Base-by-base conservation (phyloP, 352 stramenopile genomes). In the Phytopythium helicoides region DNA sequence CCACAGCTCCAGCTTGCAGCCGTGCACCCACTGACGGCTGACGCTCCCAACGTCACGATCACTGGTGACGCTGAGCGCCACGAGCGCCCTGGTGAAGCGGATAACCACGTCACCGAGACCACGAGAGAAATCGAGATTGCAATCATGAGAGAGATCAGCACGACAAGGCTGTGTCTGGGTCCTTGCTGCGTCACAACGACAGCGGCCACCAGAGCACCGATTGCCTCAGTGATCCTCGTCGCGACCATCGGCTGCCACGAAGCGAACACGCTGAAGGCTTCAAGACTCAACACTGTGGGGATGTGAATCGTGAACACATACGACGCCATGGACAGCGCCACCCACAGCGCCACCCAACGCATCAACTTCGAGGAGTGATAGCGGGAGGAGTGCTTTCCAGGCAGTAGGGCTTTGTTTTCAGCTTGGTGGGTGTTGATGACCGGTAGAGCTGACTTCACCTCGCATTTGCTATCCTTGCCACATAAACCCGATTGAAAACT, bases 231-330 rank as follows among this genome's bases (percentile, higher is more conserved):
- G 14, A 41, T 19, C 9, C 31, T 26, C 0, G 28, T 7, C 8
- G 26, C 10, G 28, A 52, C 12, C 31, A 52, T 10, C 45, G 45
- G 11, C 15, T 28, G 28, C 31, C 45, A 52, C 21, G 28, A 21
- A 14, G 8, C 45, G 45, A 52, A 41, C 18, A 40, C 28, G 14
- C 31, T 52, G 28, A 52, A 41, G 28, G 45, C 18, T 12, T 41
- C 25, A 14, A 52, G 28, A 19, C 45, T 52, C 8, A 52, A n/a
- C 11, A 52, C 26, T 4, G 45, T 52, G n/a, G 45, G 45, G 1
- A 52, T 21, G 28, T 41, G 39, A 28, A 40, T 12, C 6, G 45
- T 52, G 45, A 52, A 52, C 18, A 40, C 45, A 33, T 52, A 52
- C 9, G 45, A 21, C 16, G 31, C 34, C 31, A 33, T 52, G 45